A percentile compares a stretch with the other conserved stretches of the same genome.
Conservation (phyloP, 2,329 filamentous ascomycete genomes). For the Cladosporium sp. region DNA sequence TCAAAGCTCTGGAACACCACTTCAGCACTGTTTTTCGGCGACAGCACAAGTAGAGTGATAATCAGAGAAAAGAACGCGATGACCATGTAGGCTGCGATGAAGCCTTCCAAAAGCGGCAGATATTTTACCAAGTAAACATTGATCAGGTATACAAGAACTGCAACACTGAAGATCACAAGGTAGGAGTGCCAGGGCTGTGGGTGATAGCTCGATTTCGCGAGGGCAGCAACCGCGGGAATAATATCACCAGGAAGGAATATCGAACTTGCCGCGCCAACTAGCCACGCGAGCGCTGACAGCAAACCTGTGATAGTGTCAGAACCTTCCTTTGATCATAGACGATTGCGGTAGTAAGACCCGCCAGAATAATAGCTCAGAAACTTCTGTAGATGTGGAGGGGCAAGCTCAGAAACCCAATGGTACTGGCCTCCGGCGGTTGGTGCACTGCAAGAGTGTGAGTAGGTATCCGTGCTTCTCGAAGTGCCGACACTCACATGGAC, state of each 20-base stretch:
- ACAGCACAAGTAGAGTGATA: not conserved
- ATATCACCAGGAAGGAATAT: slow-evolving; percentile 34
- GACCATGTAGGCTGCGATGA: slow-evolving; percentile 14
- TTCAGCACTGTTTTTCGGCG: not conserved
- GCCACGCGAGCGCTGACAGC: slow-evolving; percentile 35
- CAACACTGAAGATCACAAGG: slow-evolving; percentile 29
- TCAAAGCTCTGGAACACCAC: slow-evolving; percentile 36
- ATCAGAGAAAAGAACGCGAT: slow-evolving; percentile 1
- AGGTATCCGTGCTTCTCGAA: no score
- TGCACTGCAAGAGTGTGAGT: slow-evolving; percentile 10
- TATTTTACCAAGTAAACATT: slow-evolving; percentile 31
- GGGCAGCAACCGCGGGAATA: slow-evolving; percentile 35
- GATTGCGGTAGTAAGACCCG: not conserved
- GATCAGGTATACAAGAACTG: slow-evolving; percentile 32
- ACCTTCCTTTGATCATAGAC: no score
- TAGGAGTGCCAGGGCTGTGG: slow-evolving; percentile 28
- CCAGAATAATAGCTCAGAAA: slow-evolving; percentile 18
- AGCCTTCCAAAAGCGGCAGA: slow-evolving; percentile 36
- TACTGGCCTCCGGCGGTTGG: slow-evolving; percentile 30
- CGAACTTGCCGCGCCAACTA: slow-evolving; percentile 31
- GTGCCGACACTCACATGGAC: slow-evolving; percentile 17
- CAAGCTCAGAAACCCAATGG: slow-evolving; percentile 30
- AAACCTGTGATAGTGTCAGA: slow-evolving; percentile 18
- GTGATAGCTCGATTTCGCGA: slow-evolving; percentile 26
- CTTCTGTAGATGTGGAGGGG: slow-evolving; percentile 26